Base-by-base conservation (phyloP, 495 filamentous ascomycete species). In the Cryomyces antarcticus region DNA sequence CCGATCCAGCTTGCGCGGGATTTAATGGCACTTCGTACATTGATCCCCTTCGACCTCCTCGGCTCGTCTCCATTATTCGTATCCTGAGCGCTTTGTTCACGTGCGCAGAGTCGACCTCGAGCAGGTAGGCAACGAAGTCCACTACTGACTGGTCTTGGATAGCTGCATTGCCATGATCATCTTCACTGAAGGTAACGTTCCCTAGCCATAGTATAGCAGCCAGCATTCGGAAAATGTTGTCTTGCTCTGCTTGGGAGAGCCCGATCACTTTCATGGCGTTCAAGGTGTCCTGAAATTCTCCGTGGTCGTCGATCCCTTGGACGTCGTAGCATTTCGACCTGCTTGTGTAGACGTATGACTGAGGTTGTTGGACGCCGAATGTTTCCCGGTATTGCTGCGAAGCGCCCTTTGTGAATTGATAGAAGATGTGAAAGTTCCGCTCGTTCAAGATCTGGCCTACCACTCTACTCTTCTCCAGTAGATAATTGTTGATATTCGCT, bases 371-470 rank as follows among this genome's bases (percentile, higher is more conserved):
- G 3, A 99, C 62, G 30, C 89, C 89, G 55, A 82, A 95, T 31
- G 63, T 78, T 46, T 86, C 75, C 52, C 86, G 68, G 58, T 95
- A 92, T 38, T 80, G 77, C 52, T 80, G 70, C 7, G 85, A 79
- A 10, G 89, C 92, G 0, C 80, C 86, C 58, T 99, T 99, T 17
- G 92, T 79, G 60, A 94, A 94, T 58, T 99, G 92, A 60, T 99
- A 99, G 59, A 99, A 96, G 52, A 99, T 96, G 60, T 99, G 92
- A 63, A 99, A 99, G 58, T 93, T 96, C 49, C 92, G 74, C 68
- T 99, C 92, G 49, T 96, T 88, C 44, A 61, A 69, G 49, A 95
- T 96, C 64, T 96, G 92, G 5, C 88, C 87, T 2, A 96, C 89
- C 1, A 99, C 92, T 62, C 92, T 69, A 17, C 81, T 77, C 67